Conservation (phyloP, 2,329 filamentous ascomycete genomes). For the Cordyceps cicadae region DNA sequence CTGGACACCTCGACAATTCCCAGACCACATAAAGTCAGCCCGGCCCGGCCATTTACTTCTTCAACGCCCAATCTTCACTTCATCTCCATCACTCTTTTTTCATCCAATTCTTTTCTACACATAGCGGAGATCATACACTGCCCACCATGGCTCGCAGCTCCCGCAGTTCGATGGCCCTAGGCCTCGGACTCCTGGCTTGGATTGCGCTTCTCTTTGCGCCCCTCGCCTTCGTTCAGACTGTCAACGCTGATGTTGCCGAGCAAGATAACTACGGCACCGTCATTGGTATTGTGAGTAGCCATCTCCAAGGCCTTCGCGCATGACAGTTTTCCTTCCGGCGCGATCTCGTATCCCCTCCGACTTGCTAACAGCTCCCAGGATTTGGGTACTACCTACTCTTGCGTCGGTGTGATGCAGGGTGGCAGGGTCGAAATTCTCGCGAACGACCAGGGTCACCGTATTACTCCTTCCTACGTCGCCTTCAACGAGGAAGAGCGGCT, state of each 20-base stretch:
- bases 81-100: conserved; percentile 19
- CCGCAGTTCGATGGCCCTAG: conserved; percentile 62
- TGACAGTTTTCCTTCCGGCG: neutral
- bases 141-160: conserved; percentile 43
- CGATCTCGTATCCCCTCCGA: neutral
- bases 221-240: conserved; percentile 70
- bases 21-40: conserved; percentile 28
- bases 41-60: conserved; percentile 14
- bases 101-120: conserved; percentile 10
- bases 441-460: conserved; percentile 96
- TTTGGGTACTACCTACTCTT: conserved; percentile 82
- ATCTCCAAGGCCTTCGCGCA: neutral
- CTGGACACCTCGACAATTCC: conserved; percentile 36
- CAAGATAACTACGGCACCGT: conserved; percentile 77
- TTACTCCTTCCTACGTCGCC: conserved; percentile 89
- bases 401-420: conserved; percentile 92
- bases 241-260: conserved; percentile 57
- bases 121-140: conserved; percentile 14
- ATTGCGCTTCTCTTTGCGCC: conserved; percentile 83
- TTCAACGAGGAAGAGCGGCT: conserved; percentile 96
- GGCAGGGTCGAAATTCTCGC: conserved; percentile 92
- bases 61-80: conserved; percentile 22
- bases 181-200: conserved; percentile 87
- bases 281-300: conserved; percentile 68
- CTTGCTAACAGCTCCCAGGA: conserved; percentile 38